Conservation (phyloP, 768 basidiomycete genomes). For the Serpula lacrymans region DNA sequence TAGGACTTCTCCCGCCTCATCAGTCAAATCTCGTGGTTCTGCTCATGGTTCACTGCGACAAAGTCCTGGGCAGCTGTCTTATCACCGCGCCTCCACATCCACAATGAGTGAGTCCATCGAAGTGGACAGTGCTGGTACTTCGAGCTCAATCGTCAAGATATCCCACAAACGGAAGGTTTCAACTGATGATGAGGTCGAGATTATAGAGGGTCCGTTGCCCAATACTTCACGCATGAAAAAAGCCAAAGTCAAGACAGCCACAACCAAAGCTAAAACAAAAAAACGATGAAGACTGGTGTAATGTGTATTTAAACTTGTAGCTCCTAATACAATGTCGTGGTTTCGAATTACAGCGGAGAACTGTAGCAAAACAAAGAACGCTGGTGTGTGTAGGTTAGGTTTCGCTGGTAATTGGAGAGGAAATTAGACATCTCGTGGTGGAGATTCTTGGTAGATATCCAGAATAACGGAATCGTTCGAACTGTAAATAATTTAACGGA, state of each 20-base stretch:
- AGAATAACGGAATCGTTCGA: neutral
- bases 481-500: constrained; percentile 9
- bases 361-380: too few relatives aligned
- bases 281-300: constrained; percentile 31
- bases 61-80: constrained; percentile 45
- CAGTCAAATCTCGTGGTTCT: constrained; percentile 40
- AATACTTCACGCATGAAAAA: constrained; percentile 23
- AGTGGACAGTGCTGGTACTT: constrained; percentile 29
- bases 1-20: constrained; percentile 46
- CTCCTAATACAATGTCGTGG: too few relatives aligned
- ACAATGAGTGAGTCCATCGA: constrained; percentile 43
- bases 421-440: too few relatives aligned
- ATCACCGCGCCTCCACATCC: constrained; percentile 41
- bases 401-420: too few relatives aligned
- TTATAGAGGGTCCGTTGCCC: constrained; percentile 43
- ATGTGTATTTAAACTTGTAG: too few relatives aligned
- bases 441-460: too few relatives aligned
- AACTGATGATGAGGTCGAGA: constrained; percentile 56
- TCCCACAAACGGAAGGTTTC: constrained; percentile 53
- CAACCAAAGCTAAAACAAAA: constrained; percentile 38
- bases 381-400: too few relatives aligned
- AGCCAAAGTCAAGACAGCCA: constrained; percentile 30
- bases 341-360: too few relatives aligned
- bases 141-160: too few relatives aligned
- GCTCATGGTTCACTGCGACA: constrained; percentile 32